Conservation (phyloP, 2,329 filamentous ascomycete genomes). For the Monosporascus sp. region DNA sequence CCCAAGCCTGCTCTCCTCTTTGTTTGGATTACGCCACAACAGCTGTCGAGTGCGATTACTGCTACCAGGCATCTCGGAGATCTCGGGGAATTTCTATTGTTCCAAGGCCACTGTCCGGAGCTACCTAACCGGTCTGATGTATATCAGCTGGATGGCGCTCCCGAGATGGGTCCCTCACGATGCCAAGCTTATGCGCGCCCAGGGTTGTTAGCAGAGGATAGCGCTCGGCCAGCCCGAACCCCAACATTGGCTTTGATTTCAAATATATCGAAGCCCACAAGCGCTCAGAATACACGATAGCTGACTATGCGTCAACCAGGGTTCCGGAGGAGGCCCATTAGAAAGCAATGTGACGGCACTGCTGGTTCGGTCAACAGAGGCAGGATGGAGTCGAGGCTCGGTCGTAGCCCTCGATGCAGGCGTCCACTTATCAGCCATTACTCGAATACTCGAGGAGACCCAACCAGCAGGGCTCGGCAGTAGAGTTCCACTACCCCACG, state of each 20-base stretch:
- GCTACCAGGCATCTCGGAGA: no score
- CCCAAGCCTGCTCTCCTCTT: no score
- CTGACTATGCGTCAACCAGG: conserved; percentile 45
- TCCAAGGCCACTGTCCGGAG: no score
- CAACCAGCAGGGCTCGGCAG: conserved; percentile 32
- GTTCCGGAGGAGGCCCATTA: conserved; percentile 80
- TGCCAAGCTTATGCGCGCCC: no score
- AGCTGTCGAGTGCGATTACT: no score
- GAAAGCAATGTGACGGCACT: conserved; percentile 90
- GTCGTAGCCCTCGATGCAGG: conserved; percentile 91
- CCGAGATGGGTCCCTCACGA: no score
- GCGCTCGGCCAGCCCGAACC: not conserved
- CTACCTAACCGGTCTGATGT: no score
- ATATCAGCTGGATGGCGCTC: no score
- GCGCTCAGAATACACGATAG: not conserved
- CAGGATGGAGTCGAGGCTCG: conserved; percentile 76
- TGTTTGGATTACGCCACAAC: no score
- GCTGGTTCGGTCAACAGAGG: conserved; percentile 74
- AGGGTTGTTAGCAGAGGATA: no score
- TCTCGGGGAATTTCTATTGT: no score
- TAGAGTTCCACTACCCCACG: conserved; percentile 43
- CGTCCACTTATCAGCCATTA: conserved; percentile 80
- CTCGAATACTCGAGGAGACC: conserved; percentile 65
- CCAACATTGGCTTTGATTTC: not conserved
- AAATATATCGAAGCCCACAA: not conserved